phyloP scores from a whole-genome alignment of 768 basidiomycete genomes.

The Porpolomopsis calyptriformis region DNA sequence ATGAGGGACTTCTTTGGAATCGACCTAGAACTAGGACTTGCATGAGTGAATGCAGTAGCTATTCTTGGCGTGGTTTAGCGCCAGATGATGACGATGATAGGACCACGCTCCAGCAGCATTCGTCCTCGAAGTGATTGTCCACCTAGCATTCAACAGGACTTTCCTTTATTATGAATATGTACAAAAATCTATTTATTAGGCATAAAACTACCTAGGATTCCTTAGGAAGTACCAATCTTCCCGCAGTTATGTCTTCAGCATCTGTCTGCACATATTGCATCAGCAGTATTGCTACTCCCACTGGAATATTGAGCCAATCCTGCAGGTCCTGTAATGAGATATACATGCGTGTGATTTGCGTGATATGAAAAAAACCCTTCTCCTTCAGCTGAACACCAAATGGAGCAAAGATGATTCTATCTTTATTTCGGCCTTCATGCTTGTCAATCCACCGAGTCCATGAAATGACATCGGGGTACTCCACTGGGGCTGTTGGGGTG shows the following conservation, averaged over 20 bases:
- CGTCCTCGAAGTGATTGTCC: too few species aligned
- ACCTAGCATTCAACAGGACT: too few species aligned
- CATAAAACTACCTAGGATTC: not conserved
- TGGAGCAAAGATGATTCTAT: conserved; percentile 1
- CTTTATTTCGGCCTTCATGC: not conserved
- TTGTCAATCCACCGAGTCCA: not conserved
- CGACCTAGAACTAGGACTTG: too few species aligned
- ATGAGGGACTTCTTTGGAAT: too few species aligned
- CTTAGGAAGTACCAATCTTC: not conserved
- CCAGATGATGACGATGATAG: too few species aligned
- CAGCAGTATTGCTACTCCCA: conserved; percentile 7
- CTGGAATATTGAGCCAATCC: conserved; percentile 1
- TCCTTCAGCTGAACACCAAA: not conserved
- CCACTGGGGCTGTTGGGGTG: not conserved
- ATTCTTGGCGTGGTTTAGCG: too few species aligned
- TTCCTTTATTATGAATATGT: too few species aligned
- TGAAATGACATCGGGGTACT: not conserved
- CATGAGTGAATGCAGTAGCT: too few species aligned
- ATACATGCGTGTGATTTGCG: not conserved
- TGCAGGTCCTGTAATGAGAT: conserved; percentile 6
- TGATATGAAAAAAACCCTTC: not conserved
- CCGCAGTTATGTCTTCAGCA: not conserved
- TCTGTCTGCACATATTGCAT: conserved; percentile 9
- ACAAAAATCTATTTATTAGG: too few species aligned
- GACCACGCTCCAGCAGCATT: too few species aligned